These are phyloP conservation scores for Talaromyces marneffei DNA, from an alignment of 2,329 filamentous ascomycete species.

Conservation along the genomic window DNA sequence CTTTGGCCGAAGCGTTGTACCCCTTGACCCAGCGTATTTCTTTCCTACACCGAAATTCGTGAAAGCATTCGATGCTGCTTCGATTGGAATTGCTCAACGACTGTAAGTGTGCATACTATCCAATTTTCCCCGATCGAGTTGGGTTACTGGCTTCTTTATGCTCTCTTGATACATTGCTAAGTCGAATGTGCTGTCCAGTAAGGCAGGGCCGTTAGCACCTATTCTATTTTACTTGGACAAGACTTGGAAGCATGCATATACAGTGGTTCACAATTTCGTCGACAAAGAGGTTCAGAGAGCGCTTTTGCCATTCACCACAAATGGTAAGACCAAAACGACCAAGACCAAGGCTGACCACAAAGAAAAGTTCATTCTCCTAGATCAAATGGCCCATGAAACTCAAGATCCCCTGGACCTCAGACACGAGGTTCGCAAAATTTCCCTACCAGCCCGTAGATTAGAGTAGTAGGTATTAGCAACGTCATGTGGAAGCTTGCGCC, in stretches of 20 bases:
- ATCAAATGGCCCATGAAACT: constrained; percentile 2
- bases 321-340: not conserved
- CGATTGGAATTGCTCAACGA: not conserved
- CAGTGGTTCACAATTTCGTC: not conserved
- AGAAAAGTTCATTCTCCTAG: constrained; percentile 23
- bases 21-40: not conserved
- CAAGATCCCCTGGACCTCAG: not conserved
- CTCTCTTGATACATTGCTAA: not conserved
- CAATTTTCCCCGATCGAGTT: not conserved
- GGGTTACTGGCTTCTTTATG: too few relatives aligned
- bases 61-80: not conserved
- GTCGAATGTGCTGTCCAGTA: not conserved
- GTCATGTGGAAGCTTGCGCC: not conserved
- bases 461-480: not conserved
- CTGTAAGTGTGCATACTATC: not conserved
- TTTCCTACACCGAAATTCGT: not conserved
- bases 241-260: not conserved
- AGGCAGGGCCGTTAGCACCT: not conserved
- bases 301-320: not conserved
- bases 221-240: not conserved
- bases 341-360: not conserved
- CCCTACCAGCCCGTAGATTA: not conserved
- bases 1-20: not conserved
- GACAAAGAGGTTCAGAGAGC: not conserved
- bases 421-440: not conserved